These are phyloP conservation scores for Aspergillus aculeatinus DNA, from an alignment of 2,329 filamentous ascomycete species.

Conservation along the genomic window DNA sequence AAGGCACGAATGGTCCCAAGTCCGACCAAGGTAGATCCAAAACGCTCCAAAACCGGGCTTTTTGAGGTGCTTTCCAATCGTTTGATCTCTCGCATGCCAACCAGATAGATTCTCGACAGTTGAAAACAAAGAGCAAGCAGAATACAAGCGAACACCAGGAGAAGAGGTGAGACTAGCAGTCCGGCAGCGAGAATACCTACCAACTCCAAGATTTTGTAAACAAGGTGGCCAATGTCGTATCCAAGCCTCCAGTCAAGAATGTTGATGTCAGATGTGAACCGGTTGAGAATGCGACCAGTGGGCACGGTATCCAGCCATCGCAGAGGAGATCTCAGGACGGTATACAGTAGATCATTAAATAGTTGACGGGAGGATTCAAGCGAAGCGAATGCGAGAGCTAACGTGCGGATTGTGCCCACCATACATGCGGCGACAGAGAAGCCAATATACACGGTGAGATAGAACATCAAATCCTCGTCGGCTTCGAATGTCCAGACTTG, in stretches of 20 bases:
- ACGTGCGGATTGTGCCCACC: constrained; percentile 50
- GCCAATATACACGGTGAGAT: constrained; percentile 56
- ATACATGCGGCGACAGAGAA: constrained; percentile 60
- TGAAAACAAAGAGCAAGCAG: constrained; percentile 59
- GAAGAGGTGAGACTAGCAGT: constrained; percentile 64
- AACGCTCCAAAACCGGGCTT: constrained; percentile 76
- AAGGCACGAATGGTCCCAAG: constrained; percentile 75
- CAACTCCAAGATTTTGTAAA: constrained; percentile 61
- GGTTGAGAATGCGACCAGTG: constrained; percentile 71
- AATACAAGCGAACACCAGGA: constrained; percentile 60
- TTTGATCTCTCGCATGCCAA: constrained; percentile 59
- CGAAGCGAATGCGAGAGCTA: constrained; percentile 58
- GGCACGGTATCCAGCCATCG: constrained; percentile 78
- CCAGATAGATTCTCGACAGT: constrained; percentile 62
- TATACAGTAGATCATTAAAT: constrained; percentile 66
- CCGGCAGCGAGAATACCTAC: constrained; percentile 65
- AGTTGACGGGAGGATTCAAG: constrained; percentile 65
- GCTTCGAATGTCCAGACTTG: neutral
- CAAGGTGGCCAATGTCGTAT: constrained; percentile 61
- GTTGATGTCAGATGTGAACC: constrained; percentile 74
- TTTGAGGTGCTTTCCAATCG: constrained; percentile 73
- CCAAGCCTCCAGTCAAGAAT: constrained; percentile 67
- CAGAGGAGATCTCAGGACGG: constrained; percentile 69
- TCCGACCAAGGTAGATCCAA: constrained; percentile 68
- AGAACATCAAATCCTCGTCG: constrained; percentile 50